These are phyloP conservation scores for Alternaria rosae DNA, from an alignment of 2,329 filamentous ascomycete species.

Conservation along the genomic window DNA sequence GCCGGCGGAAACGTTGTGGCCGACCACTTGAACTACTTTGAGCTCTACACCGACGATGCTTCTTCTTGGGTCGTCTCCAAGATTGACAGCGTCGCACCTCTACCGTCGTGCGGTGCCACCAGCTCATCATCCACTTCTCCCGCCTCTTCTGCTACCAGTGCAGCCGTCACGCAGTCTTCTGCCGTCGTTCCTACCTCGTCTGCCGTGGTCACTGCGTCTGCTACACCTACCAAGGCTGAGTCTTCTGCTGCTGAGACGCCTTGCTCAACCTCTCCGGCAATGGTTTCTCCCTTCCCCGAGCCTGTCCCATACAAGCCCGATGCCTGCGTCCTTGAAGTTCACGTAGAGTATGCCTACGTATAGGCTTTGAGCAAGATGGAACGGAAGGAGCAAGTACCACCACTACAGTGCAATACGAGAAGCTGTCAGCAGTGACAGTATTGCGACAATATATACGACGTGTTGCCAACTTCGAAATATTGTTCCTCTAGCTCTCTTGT, in stretches of 20 bases:
- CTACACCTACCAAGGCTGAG: background rate
- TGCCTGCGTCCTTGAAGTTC: constrained; percentile 14
- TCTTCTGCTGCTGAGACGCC: constrained; percentile 8
- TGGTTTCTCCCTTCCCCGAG: constrained; percentile 15
- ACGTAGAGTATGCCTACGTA: constrained; percentile 21
- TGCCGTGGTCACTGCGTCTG: background rate
- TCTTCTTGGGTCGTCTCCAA: constrained; percentile 30
- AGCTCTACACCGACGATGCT: constrained; percentile 29
- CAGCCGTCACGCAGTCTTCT: constrained; percentile 7
- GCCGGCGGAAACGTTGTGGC: constrained; percentile 66
- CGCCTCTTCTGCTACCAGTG: background rate
- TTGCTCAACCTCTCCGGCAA: constrained; percentile 19
- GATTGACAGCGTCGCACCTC: constrained; percentile 13
- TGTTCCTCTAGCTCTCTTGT: background rate
- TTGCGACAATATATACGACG: background rate
- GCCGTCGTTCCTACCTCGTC: background rate
- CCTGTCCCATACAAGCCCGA: constrained; percentile 17
- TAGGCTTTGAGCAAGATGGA: background rate
- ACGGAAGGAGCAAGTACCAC: background rate
- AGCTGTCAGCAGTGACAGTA: background rate
- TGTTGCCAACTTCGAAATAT: background rate
- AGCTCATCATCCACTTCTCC: constrained; percentile 9
- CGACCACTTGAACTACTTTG: constrained; percentile 66
- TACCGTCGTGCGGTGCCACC: background rate
- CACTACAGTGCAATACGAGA: background rate